These are phyloP conservation scores for Berberis thunbergii DNA, from an alignment of 164 flowering plant genomes.

Conservation along the genomic window DNA sequence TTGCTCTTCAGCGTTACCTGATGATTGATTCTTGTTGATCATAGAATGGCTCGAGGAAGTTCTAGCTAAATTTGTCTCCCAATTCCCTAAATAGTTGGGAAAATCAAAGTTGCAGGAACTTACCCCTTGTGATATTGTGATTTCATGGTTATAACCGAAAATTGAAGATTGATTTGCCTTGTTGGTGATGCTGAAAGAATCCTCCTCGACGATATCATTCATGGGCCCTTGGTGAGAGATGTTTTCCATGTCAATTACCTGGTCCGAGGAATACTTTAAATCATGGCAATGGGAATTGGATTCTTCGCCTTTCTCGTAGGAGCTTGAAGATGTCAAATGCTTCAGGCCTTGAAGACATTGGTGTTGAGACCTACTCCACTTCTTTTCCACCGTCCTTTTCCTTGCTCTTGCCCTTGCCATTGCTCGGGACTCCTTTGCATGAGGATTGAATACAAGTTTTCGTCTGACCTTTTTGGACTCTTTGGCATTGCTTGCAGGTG, in stretches of 20 bases:
- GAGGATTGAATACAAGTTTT: slow-evolving; percentile 12
- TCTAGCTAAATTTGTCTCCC: background rate
- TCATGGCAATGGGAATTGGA: slow-evolving; percentile 17
- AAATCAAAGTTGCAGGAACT: background rate
- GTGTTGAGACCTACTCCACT: slow-evolving; percentile 5
- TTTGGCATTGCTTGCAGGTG: background rate
- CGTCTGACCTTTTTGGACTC: slow-evolving; percentile 15
- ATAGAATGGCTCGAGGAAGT: background rate
- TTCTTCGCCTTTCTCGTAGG: slow-evolving; percentile 20
- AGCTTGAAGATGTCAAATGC: slow-evolving; percentile 9
- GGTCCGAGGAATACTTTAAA: slow-evolving; percentile 16
- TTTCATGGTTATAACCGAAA: background rate
- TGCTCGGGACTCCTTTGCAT: slow-evolving; percentile 31
- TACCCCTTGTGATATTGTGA: background rate
- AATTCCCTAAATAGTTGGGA: background rate
- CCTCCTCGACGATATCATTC: slow-evolving; percentile 1
- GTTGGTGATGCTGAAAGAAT: slow-evolving; percentile 2
- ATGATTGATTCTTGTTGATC: background rate
- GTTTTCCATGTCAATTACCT: slow-evolving; percentile 15
- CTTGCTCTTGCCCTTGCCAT: slow-evolving; percentile 58
- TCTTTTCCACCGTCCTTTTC: slow-evolving; percentile 38
- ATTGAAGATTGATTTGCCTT: background rate
- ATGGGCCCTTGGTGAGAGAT: slow-evolving; percentile 2
- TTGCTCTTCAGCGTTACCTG: background rate
- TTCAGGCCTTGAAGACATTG: background rate